Base-by-base conservation (phyloP, 176 grass and related monocot genomes). In the Aegilops bicornis region DNA sequence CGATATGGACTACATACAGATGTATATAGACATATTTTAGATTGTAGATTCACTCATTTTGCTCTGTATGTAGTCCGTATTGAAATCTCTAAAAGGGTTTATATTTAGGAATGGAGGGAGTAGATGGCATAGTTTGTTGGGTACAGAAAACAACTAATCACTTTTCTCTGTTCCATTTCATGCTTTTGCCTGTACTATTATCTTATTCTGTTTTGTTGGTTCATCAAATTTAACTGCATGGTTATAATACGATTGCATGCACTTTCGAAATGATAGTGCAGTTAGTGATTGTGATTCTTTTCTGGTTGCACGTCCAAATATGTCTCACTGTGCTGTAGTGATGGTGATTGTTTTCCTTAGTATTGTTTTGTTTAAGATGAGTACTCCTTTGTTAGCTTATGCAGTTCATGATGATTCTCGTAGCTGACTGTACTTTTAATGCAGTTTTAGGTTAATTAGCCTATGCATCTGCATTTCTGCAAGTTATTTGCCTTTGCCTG, bases 51-150 rank as follows among this genome's bases (percentile, higher is more conserved):
- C 33, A 35, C 33, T 35, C 33, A 35, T 35, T 35, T 35, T 35
- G 33, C 33, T 35, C 5, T 5, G 33, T 35, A 35, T 35, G 33
- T 35, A 35, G 33, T 35, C 33, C 33, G 4, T 35, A 6, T 35
- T 35, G 33, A 35, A 35, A 35, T 35, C 33, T 35, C 33, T 35
- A 35, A 6, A 35, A 35, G 5, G 33, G 5, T 6, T 5, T 5
- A 35, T 35, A 35, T 35, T 35, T 35, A 35, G 33, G 33, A 35
- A 35, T 31, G 31, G 36, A 37, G 36, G 36, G 7, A 37, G 36
- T 83, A 25, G 36, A 48, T 88, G 50, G 2, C 33, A 16, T 62
- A 33, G 52, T 70, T 83, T 77, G 20, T 88, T n/a, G 54, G 73
- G 20, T 70, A 7, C 68, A 78, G 13, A 19, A 78, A 76, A 30